Conservation (phyloP, 306 rosid genomes). For the Inga leiocalycina region DNA sequence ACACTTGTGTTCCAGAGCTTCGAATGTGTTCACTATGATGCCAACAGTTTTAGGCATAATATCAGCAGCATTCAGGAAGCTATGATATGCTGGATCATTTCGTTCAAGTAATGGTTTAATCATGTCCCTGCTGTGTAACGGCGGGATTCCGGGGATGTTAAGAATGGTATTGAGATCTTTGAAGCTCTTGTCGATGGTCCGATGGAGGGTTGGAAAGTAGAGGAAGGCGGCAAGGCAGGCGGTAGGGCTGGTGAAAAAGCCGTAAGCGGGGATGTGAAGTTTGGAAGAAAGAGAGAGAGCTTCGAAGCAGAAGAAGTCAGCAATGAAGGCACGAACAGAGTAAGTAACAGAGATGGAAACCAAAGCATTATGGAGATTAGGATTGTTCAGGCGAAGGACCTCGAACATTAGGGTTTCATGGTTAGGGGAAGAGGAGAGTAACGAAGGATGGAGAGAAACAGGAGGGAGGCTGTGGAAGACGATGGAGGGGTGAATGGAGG, state of each 20-base stretch:
- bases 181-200: conserved; percentile 32
- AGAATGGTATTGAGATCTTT: conserved; percentile 34
- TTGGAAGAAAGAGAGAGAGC: conserved; percentile 24
- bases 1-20: conserved; percentile 34
- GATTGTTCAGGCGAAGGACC: conserved; percentile 34
- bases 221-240: conserved; percentile 9
- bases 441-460: conserved; percentile 15
- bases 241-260: conserved; percentile 31
- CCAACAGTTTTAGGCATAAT: neutral
- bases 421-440: conserved; percentile 22
- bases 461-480: conserved; percentile 35
- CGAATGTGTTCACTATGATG: conserved; percentile 44
- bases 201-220: conserved; percentile 32
- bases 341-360: conserved; percentile 16
- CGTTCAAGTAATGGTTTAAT: neutral
- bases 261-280: conserved; percentile 41
- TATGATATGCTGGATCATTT: neutral
- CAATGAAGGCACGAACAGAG: conserved; percentile 40
- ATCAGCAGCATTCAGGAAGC: neutral
- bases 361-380: conserved; percentile 20
- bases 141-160: conserved; percentile 41
- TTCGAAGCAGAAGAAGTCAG: conserved; percentile 40
- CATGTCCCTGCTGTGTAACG: neutral
- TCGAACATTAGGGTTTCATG: conserved; percentile 38
- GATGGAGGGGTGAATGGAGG: conserved; percentile 32